These are phyloP conservation scores for Trichoderma brevicompactum DNA, from an alignment of 2,329 filamentous ascomycete genomes.

Conservation along the genomic window DNA sequence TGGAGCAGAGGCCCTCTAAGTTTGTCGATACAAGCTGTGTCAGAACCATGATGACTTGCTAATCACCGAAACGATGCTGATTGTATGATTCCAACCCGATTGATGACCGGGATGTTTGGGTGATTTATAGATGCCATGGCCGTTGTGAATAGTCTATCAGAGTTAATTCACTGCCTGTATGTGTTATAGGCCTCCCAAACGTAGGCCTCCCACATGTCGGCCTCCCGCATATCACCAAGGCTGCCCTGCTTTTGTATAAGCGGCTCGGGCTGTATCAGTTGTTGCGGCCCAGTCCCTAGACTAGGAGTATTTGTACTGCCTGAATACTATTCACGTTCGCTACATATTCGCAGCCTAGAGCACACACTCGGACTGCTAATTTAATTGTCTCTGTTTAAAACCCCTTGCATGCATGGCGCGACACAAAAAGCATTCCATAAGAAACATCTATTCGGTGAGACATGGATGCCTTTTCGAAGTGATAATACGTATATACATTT, in stretches of 20 bases:
- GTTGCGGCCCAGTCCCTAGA: background rate
- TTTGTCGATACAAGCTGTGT: conserved; percentile 9
- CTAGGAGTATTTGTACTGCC: background rate
- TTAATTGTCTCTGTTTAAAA: background rate
- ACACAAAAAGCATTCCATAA: too few relatives aligned
- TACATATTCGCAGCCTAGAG: background rate
- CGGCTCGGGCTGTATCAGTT: background rate
- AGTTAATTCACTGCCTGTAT: background rate
- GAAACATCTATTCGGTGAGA: background rate
- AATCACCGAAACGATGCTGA: background rate
- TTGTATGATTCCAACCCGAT: background rate
- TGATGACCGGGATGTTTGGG: too few relatives aligned
- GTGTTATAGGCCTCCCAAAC: background rate
- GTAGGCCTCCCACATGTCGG: conserved; percentile 8
- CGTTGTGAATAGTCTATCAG: background rate
- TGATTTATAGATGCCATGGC: background rate
- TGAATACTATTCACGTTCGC: background rate
- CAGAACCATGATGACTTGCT: conserved; percentile 10
- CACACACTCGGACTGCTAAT: background rate
- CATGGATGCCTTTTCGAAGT: too few relatives aligned
- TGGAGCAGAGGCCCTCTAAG: conserved; percentile 28
- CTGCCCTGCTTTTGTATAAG: background rate
- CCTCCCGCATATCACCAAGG: background rate
- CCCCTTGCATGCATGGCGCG: background rate
- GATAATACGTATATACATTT: too few relatives aligned